These are phyloP conservation scores for Eutrema heterophyllum DNA, from an alignment of 345 rosid genomes.

Conservation along the genomic window DNA sequence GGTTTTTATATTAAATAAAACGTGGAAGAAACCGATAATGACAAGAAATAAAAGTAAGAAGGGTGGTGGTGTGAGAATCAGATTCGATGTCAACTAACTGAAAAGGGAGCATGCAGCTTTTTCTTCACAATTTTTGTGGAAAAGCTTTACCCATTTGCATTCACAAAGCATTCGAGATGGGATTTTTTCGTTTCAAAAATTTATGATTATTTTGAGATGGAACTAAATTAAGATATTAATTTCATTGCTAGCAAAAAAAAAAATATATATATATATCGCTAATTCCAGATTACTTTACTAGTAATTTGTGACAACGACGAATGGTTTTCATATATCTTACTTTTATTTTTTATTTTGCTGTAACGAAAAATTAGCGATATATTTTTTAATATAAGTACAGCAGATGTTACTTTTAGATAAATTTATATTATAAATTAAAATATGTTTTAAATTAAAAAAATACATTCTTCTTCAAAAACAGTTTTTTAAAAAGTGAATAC, in stretches of 20 bases:
- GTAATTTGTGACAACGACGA: too few species aligned
- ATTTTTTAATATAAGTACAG: too few species aligned
- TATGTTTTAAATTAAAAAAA: too few species aligned
- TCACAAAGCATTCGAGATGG: conserved; percentile 1
- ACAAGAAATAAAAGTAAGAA: conserved; percentile 24
- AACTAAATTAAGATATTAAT: background rate
- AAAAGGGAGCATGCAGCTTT: conserved; percentile 21
- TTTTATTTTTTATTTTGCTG: too few species aligned
- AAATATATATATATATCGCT: background rate
- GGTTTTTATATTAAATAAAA: too few species aligned
- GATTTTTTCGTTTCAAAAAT: background rate
- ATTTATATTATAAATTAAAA: too few species aligned
- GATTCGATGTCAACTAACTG: conserved; percentile 29
- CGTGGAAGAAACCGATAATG: conserved; percentile 16
- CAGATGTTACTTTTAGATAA: too few species aligned
- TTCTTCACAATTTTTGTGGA: conserved; percentile 8
- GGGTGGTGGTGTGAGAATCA: conserved; percentile 29
- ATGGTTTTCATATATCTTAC: too few species aligned
- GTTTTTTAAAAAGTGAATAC: too few species aligned
- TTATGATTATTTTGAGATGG: background rate
- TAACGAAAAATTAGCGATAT: too few species aligned
- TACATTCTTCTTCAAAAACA: too few species aligned
- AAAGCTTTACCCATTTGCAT: conserved; percentile 16
- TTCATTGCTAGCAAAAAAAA: background rate
- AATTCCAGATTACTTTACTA: too few species aligned